Evolutionary conservation across 805 yeast species (phyloP), one percentile per base, ranked within the genome.

Genomic region (Candida vartiovaarae): DNA sequence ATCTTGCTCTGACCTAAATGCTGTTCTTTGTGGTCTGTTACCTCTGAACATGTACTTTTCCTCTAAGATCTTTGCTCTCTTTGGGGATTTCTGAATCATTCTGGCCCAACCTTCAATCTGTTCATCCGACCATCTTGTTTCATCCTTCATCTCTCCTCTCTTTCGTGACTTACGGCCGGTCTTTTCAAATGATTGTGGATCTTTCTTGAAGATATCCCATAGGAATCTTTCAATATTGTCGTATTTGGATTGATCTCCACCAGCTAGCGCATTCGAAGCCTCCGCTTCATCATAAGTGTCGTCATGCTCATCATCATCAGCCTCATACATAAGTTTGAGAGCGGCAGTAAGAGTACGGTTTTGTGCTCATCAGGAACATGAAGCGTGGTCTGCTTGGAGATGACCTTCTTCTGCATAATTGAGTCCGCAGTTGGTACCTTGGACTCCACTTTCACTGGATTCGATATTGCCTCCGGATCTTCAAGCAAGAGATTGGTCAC

Each of bases 71-170:
- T 75, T 74, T 50, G 75, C 81, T 44, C 84, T 69, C 36, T 70
- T 68, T 1, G 93, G 88, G 36, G 80, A 75, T 53, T 75, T 76
- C 41, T 76, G 71, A 20, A 89, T 59, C 83, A 84, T 83, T 44
- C 84, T 66, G 1, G 83, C 82, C 97, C 97, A 91, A 0, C 96
- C 95, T 68, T 90, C 96, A 39, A 91, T 78, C 59, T 87, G 95
- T 56, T 88, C 96, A 61, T 89, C 90, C 0, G 89, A 70, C 96
- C 95, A 88, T 1, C 69, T 68, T 0, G 82, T 74, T 33, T 69
- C 67, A 5, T 60, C 52, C 49, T 72, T 76, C 57, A 87, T 65
- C 26, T 70, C 72, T 30, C 66, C 63, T 41, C 96, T 68, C 8
- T 57, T 62, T 36, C 67, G 63, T 0, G 80, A 49, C 33, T 77